Evolutionary conservation across 495 filamentous ascomycete species (phyloP).

Genomic region (Hypoxylon fragiforme): DNA sequence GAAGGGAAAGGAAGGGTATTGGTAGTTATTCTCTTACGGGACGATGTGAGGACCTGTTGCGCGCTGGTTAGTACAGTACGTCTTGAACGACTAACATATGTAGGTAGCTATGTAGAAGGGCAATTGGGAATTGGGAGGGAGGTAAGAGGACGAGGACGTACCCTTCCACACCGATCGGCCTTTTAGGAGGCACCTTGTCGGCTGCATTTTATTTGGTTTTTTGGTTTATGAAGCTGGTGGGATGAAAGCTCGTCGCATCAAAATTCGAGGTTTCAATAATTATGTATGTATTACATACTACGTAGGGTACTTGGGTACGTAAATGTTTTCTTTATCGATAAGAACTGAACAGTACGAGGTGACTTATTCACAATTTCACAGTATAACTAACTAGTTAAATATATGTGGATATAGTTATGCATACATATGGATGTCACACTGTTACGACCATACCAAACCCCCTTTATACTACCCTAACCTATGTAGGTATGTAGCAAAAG

Average conservation of each 20-base stretch:
- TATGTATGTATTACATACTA: too few relatives aligned
- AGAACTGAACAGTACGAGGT: background rate
- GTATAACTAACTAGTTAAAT: too few relatives aligned
- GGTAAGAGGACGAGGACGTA: conserved; percentile 28
- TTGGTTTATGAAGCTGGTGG: conserved; percentile 9
- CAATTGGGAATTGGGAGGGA: background rate
- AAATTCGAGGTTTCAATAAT: conserved; percentile 4
- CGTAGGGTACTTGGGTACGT: too few relatives aligned
- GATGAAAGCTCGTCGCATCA: conserved; percentile 22
- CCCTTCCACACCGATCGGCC: conserved; percentile 62
- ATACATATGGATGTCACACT: too few relatives aligned
- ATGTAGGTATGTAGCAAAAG: too few relatives aligned
- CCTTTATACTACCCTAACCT: too few relatives aligned
- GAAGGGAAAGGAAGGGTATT: background rate
- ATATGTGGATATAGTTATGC: too few relatives aligned
- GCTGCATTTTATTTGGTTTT: conserved; percentile 50
- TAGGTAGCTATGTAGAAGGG: too few relatives aligned
- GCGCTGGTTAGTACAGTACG: background rate
- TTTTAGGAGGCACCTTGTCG: conserved; percentile 55
- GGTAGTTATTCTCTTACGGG: conserved; percentile 55
- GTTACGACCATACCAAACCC: too few relatives aligned
- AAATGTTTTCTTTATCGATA: background rate
- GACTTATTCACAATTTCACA: too few relatives aligned
- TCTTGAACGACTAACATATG: background rate
- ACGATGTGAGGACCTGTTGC: conserved; percentile 68